Conservation (phyloP, 2,329 filamentous ascomycete genomes). For the Annulohypoxylon truncatum region DNA sequence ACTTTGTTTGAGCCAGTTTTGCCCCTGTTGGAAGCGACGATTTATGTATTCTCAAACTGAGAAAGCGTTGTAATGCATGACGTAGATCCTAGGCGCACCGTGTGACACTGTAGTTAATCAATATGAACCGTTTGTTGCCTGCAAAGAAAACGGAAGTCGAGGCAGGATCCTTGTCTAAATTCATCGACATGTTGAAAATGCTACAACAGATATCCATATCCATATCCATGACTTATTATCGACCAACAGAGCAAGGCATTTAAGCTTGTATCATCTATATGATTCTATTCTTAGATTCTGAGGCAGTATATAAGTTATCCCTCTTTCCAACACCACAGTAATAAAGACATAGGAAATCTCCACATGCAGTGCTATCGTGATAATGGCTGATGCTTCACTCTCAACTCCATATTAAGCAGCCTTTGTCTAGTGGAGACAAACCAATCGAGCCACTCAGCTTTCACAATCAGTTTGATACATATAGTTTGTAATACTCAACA, state of each 20-base stretch:
- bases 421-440: neutral
- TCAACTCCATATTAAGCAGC: neutral
- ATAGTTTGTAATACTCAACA: neutral
- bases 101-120: conserved; percentile 6
- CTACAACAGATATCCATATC: no score
- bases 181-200: no score
- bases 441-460: neutral
- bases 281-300: no score
- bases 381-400: neutral
- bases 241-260: no score
- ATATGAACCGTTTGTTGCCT: neutral
- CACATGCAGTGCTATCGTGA: neutral
- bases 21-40: neutral
- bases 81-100: conserved; percentile 10
- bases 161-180: neutral
- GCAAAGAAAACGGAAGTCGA: neutral
- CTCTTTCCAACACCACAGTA: no score
- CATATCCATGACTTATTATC: no score
- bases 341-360: neutral
- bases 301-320: no score
- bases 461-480: neutral
- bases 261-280: no score
- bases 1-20: conserved; percentile 1
- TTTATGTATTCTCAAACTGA: conserved; percentile 14
- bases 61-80: conserved; percentile 18